These are phyloP conservation scores for Talaromyces marneffei DNA, from an alignment of 2,329 filamentous ascomycete species.

Conservation along the genomic window DNA sequence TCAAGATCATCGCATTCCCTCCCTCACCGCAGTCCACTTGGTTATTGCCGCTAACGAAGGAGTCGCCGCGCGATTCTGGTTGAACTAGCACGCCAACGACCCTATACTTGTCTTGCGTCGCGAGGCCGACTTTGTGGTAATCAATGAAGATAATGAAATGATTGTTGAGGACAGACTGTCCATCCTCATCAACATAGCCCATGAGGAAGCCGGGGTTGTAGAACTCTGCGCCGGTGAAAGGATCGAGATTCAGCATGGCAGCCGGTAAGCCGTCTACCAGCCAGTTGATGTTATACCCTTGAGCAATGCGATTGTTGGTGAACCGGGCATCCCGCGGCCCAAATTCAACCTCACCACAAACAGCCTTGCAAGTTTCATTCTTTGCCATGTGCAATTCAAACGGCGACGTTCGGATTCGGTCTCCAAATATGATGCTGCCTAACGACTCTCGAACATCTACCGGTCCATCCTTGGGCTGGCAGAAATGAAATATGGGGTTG, in stretches of 20 bases:
- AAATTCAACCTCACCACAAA: slow-evolving; percentile 66
- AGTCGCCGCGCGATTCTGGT: slow-evolving; percentile 64
- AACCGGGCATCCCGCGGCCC: slow-evolving; percentile 65
- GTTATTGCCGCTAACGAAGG: slow-evolving; percentile 45
- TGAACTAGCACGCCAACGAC: slow-evolving; percentile 90
- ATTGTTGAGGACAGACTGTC: slow-evolving; percentile 68
- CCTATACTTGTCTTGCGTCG: slow-evolving; percentile 54
- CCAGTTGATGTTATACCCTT: slow-evolving; percentile 93
- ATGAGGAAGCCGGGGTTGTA: slow-evolving; percentile 89
- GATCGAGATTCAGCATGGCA: slow-evolving; percentile 73
- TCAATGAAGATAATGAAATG: slow-evolving; percentile 94
- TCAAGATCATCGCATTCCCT: slow-evolving; percentile 57
- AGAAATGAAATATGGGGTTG: slow-evolving; percentile 80
- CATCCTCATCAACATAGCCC: slow-evolving; percentile 53
- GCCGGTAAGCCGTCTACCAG: slow-evolving; percentile 90
- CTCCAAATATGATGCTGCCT: slow-evolving; percentile 94
- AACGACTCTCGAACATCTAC: slow-evolving; percentile 79
- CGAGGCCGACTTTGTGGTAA: slow-evolving; percentile 69
- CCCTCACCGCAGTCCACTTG: slow-evolving; percentile 58
- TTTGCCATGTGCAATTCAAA: slow-evolving; percentile 81
- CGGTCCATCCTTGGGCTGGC: slow-evolving; percentile 68
- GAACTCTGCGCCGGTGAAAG: slow-evolving; percentile 69
- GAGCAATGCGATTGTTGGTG: slow-evolving; percentile 72
- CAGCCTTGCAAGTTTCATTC: slow-evolving; percentile 79
- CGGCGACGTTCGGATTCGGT: slow-evolving; percentile 94